Evolutionary conservation across 2,329 filamentous ascomycete genomes (phyloP), one percentile per base, ranked within the genome.

Genomic region (Beauveria bassiana): DNA sequence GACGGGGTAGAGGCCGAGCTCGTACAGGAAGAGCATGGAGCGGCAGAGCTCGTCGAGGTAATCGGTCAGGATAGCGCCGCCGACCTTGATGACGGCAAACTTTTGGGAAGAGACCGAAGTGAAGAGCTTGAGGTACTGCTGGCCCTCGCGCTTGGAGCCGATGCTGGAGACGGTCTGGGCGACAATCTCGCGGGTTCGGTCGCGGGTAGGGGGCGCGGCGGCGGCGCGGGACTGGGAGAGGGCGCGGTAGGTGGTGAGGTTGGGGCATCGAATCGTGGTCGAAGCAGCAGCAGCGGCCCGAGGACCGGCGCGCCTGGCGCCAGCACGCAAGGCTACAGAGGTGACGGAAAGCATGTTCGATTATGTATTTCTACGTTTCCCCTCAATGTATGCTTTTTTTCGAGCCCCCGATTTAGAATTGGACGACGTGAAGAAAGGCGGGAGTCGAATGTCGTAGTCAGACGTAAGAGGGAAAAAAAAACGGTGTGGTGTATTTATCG

Each of bases 61-160:
- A 73, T 98, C 93, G 64, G 91, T 96, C 70, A 99, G 84, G 70
- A 98, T 97, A 65, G 93, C 95, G 65, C 93, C 95, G 64, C 93
- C 95, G 61, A 98, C 93, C 81, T 99, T 99, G 77, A 99, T 96
- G 54, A 99, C 93, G 67, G 93, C 93, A 75, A 98, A 99, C 72
- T 96, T 92, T 79, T 98, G 93, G 42, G 92, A 96, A 50, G 92
- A 95, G 64, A 97, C 93, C 40, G 93, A 96, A 68, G 89, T 95
- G 81, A 99, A 99, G 74, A 98, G 92, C 67, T 93, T 95, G 63
- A 98, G 87, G 76, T 98, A 98, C 77, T 98, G 93, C 80, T 97
- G 91, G 65, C 96, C 91, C 79, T 99, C 93, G 64, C 93, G 84
- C 83, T 96, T 96, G 65, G 92, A 96, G 65, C 92, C 93, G 73